These are phyloP conservation scores for Tephrocybe sp. DNA, from an alignment of 768 basidiomycete genomes.

Conservation along the genomic window DNA sequence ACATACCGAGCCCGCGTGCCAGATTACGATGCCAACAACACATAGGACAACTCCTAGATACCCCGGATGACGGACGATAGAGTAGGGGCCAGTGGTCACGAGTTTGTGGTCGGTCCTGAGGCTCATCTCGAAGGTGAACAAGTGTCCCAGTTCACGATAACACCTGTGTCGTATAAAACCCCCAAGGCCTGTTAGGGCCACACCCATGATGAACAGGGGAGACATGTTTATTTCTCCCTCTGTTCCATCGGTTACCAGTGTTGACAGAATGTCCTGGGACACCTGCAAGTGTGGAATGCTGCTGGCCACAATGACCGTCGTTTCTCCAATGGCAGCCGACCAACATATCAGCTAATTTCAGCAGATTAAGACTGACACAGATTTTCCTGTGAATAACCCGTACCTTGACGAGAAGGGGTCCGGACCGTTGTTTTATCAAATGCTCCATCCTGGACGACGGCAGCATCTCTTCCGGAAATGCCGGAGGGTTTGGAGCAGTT, in stretches of 20 bases:
- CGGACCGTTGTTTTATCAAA: conserved; percentile 33
- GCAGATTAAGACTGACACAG: neutral
- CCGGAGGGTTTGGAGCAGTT: conserved; percentile 48
- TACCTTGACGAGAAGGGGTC: conserved; percentile 37
- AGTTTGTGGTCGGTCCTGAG: conserved; percentile 46
- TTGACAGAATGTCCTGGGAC: conserved; percentile 26
- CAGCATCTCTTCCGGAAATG: conserved; percentile 29
- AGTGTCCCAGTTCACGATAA: conserved; percentile 43
- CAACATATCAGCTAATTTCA: conserved; percentile 35
- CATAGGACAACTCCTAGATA: conserved; percentile 43
- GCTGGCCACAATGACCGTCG: conserved; percentile 33
- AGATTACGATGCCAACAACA: conserved; percentile 32
- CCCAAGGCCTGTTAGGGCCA: conserved; percentile 36
- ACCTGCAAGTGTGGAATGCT: conserved; percentile 19
- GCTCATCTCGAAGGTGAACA: conserved; percentile 55
- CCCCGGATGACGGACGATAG: conserved; percentile 49
- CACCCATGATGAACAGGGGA: conserved; percentile 35
- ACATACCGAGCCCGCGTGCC: conserved; percentile 36
- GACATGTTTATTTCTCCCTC: conserved; percentile 28
- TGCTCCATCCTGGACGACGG: conserved; percentile 36
- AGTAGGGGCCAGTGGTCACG: conserved; percentile 49
- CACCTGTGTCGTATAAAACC: conserved; percentile 42
- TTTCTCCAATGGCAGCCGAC: conserved; percentile 37
- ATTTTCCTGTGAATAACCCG: neutral
- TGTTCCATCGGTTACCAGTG: conserved; percentile 23